phyloP scores from a whole-genome alignment of 2,329 filamentous ascomycete species.

The Paecilomyces fulvus region DNA sequence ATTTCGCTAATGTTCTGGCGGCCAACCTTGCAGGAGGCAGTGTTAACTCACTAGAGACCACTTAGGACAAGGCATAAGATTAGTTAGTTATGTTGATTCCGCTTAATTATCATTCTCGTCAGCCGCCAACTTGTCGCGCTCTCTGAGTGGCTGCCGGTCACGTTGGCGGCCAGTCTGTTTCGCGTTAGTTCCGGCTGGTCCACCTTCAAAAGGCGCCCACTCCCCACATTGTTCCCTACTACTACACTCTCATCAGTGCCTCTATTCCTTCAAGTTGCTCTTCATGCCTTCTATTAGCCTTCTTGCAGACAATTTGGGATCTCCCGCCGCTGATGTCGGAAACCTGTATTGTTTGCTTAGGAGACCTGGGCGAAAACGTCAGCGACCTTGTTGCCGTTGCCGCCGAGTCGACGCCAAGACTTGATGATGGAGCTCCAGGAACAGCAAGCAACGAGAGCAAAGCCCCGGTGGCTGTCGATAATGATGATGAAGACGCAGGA shows the following conservation, averaged over 20 bases:
- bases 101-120: not conserved
- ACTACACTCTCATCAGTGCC: conserved; percentile 5
- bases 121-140: not conserved
- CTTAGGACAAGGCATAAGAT: not conserved
- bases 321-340: conserved; percentile 48
- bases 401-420: conserved; percentile 35
- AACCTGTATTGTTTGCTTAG: conserved; percentile 64
- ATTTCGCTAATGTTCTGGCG: not conserved
- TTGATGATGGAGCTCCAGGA: conserved; percentile 15
- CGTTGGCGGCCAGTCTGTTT: conserved; percentile 29
- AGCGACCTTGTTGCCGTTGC: conserved; percentile 40
- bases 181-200: conserved; percentile 29
- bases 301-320: conserved; percentile 18
- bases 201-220: conserved; percentile 31
- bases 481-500: conserved; percentile 30
- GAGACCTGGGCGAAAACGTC: conserved; percentile 55
- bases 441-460: conserved; percentile 17
- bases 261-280: conserved; percentile 15
- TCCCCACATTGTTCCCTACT: conserved; percentile 11
- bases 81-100: too few species aligned
- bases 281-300: conserved; percentile 31
- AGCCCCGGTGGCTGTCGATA: conserved; percentile 7
- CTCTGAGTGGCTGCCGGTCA: conserved; percentile 15
- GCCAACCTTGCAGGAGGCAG: not conserved
- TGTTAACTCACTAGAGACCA: not conserved